Base-by-base conservation (phyloP, 805 yeast genomes). In the Saccharomycopsis selenospora region DNA sequence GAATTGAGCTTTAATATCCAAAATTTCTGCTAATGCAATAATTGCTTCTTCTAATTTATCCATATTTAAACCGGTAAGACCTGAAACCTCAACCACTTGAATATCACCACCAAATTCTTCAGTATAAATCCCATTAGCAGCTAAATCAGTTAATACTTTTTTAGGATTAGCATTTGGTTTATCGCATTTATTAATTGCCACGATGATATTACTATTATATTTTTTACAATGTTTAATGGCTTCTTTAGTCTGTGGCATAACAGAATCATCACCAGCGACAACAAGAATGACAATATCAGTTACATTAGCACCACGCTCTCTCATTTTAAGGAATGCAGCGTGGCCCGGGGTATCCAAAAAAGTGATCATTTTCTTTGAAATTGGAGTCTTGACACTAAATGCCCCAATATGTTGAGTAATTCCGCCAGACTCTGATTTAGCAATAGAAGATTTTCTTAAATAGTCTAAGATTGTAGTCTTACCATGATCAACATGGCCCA, bases 401-500 rank as follows among this genome's bases (percentile, higher is more conserved):
- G 99, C 98, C 63, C 99, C 99, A 49, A 93, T 93, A 62, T 89
- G 97, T 64, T 93, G 99, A 0, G 99, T 93, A 45, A 93, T 93
- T 17, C 99, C 98, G 47, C 99, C 99, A 63, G 80, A 85, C 62
- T 93, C 99, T 38, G 80, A 76, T 26, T 79, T 77, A 0, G 83
- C 98, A 5, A 93, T 79, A 0, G 90, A 78, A 0, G 96, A 84
- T 56, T 86, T 88, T 41, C 98, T 73, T 58, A 93, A 68, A 59
- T 80, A 78, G 63, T 93, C 99, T 48, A 93, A 72, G 52, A 93
- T 82, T 0, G 99, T 91, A 1, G 99, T 93, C 63, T 93, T 93
- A 2, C 99, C 99, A 61, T 93, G 99, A 65, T 93, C 99, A 26
- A 93, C 99, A 64, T 93, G 99, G 2, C 99, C 99, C 98, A 93